These are phyloP conservation scores for Ceratobasidium sp. DNA, from an alignment of 1,284 basidiomycete species.

Conservation along the genomic window DNA sequence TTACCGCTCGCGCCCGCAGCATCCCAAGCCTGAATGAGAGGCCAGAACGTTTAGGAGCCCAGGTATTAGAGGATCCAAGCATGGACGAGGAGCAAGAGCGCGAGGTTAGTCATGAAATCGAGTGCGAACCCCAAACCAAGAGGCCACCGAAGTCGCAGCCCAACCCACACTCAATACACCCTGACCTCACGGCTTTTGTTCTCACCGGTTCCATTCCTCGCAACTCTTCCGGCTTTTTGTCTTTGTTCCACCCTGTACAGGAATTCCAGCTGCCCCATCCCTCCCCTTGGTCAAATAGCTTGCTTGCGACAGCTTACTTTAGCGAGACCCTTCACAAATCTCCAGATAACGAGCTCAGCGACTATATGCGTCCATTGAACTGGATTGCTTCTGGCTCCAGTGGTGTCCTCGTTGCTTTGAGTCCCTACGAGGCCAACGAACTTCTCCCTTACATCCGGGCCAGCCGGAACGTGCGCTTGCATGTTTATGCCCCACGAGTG, in stretches of 20 bases:
- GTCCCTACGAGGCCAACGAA: conserved; percentile 60
- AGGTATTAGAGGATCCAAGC: conserved; percentile 1
- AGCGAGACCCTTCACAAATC: conserved; percentile 47
- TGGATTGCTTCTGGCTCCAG: conserved; percentile 60
- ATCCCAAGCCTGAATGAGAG: no score
- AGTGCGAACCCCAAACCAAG: conserved; percentile 38
- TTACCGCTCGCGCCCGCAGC: no score
- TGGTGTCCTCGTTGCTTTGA: conserved; percentile 53
- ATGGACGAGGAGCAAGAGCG: conserved; percentile 64
- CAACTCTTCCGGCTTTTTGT: neutral
- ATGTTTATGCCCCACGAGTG: conserved; percentile 60
- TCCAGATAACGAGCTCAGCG: neutral
- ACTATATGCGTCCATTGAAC: conserved; percentile 41
- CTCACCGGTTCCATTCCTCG: neutral
- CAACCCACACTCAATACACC: conserved; percentile 2
- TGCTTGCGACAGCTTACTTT: conserved; percentile 50
- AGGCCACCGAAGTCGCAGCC: conserved; percentile 11
- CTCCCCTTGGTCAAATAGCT: neutral
- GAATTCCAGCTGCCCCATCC: no score
- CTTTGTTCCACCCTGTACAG: neutral
- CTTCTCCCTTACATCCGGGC: conserved; percentile 57
- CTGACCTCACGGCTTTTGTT: neutral
- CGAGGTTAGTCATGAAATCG: conserved; percentile 53
- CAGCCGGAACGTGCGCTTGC: conserved; percentile 55
- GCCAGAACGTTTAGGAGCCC: neutral